Base-by-base conservation (phyloP, 2,329 filamentous ascomycete genomes). In the Chrysosporium keratinophilum region DNA sequence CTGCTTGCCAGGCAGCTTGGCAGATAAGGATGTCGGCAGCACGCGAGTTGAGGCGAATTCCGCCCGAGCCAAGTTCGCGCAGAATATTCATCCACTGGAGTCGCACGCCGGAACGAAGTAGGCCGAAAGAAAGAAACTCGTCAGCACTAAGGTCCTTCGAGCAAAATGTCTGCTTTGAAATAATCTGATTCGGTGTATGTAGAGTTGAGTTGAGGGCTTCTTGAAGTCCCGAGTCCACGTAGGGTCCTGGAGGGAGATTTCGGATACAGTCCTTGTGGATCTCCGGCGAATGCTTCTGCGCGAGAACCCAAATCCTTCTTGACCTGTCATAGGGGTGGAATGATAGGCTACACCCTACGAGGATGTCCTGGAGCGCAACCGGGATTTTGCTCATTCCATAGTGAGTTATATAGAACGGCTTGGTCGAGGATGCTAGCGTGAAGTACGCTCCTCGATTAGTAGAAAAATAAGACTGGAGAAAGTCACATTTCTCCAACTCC, bases 61-160 rank as follows among this genome's bases (percentile, higher is more conserved):
- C 67, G 0, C 76, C 73, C 0, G 69, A 66, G 0, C 66, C 63
- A 2, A 84, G 63, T 59, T 82, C 75, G 1, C 69, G 60, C 0
- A 80, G 61, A 1, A 84, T 74, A 51, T 82, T 83, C 6, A 69
- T 60, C 76, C 79, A 84, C 49, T 80, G 76, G 7, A 82, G 64
- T 0, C 64, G 60, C 14, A 69, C 54, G 0, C 79, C 79, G 1
- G 75, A 61, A 0, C 76, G 71, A 1, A 83, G 58, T 0, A 72
- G 61, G 0, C 71, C 69, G n/a, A 83, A 72, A 0, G 73, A 68
- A 48, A 78, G 76, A 61, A 74, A 83, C 52, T 85, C 79, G 0
- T 76, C 73, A 0, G 80, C 54, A 0, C 74, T 69, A 53, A 85
- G 66, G 20, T 73, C 60, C 0, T 53, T 7, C 0, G 81, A 78